Evolutionary conservation across 2,329 filamentous ascomycete genomes (phyloP).

Genomic region (Nannizziopsis arthrosporioides): DNA sequence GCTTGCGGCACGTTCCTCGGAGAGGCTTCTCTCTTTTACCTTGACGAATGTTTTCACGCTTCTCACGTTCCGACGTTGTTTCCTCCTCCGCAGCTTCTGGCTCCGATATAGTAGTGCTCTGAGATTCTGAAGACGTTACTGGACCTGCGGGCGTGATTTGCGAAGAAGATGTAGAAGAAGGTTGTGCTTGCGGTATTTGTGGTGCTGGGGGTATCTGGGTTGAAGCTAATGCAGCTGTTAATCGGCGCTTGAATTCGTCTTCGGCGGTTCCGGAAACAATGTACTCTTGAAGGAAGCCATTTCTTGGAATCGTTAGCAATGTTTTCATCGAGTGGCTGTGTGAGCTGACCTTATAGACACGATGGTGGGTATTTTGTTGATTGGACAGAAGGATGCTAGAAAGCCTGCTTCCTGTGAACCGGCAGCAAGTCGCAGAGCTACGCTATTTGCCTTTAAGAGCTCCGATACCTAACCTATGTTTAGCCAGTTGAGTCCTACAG

Average conservation of each 20-base stretch:
- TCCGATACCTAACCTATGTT: slow-evolving; percentile 40
- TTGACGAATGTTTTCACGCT: slow-evolving; percentile 21
- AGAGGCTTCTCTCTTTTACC: slow-evolving; percentile 12
- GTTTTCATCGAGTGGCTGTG: neutral
- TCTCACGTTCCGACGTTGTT: slow-evolving; percentile 12
- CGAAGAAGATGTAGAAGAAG: neutral
- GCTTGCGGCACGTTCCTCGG: neutral
- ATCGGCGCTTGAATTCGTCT: slow-evolving; percentile 52
- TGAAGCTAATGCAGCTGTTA: slow-evolving; percentile 35
- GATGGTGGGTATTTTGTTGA: slow-evolving; percentile 66
- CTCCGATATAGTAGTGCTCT: neutral
- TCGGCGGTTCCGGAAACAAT: slow-evolving; percentile 52
- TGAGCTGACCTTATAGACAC: slow-evolving; percentile 49
- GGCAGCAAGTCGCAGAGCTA: slow-evolving; percentile 58
- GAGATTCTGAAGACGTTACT: slow-evolving; percentile 8
- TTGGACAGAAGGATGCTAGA: slow-evolving; percentile 67
- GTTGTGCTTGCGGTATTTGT: neutral
- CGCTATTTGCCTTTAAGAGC: slow-evolving; percentile 49
- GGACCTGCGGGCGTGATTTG: slow-evolving; percentile 1
- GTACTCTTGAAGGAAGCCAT: slow-evolving; percentile 67
- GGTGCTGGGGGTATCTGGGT: slow-evolving; percentile 7
- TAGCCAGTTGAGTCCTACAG: neutral
- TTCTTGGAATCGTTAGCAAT: slow-evolving; percentile 35
- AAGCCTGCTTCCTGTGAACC: slow-evolving; percentile 73
- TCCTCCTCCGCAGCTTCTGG: slow-evolving; percentile 10